Evolutionary conservation across 2,329 filamentous ascomycete genomes (phyloP), one percentile per base, ranked within the genome.

Genomic region (Trichoderma guizhouense): DNA sequence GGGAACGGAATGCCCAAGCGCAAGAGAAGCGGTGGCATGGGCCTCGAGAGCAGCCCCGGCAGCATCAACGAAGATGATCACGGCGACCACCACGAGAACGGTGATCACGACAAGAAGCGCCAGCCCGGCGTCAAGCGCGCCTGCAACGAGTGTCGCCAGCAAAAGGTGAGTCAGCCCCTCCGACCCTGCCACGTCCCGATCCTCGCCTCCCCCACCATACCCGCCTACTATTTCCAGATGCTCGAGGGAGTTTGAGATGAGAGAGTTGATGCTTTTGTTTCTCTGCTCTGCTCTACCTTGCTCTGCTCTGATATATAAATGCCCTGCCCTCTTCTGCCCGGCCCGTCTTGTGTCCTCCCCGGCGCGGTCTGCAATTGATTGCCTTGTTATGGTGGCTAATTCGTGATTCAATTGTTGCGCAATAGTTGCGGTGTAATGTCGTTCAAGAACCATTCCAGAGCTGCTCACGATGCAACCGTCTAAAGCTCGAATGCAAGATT

Each of bases 61-160:
- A 91, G 88, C 77, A 75, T 73, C 58, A 73, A 80, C 53, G 83
- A 85, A 64, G 86, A 85, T 71, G 86, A 86, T 71, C 85, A 89
- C 72, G 89, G 90, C 72, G 88, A 89, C 32, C 73, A 73, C n/a
- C 72, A 68, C 34, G 85, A 89, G 71, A 80, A 84, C 64, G 82
- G 84, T 63, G 85, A 87, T 67, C 81, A 84, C 61, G 88, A 90
- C 76, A 88, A 88, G 81, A 89, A 89, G 81, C 86, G 89, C 73
- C 88, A 91, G 75, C 90, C 90, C 30, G 90, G 90, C 69, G 90
- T 92, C 63, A 94, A 95, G 84, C 87, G 93, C 77, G 93, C 93
- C 7, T 95, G 93, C 82, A 95, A 95, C 79, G 92, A 95, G 81
- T 95, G 92, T 79, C 88, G 92, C 73, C 93, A 95, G 82, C 93